Conservation (phyloP, 441 rosid genomes). For the Mallotus repandus region DNA sequence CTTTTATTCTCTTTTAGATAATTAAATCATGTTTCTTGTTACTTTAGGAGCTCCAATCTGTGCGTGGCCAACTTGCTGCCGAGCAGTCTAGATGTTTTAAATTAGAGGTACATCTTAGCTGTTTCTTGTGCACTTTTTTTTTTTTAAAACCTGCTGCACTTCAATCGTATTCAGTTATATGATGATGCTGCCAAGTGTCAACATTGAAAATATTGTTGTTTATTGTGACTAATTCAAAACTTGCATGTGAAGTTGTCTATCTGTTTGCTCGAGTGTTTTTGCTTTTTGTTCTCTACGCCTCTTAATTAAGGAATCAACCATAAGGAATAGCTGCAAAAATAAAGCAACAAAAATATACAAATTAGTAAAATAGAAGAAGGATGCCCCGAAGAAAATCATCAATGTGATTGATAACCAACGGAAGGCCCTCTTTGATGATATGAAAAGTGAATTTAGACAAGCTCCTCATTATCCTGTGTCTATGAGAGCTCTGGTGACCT, state of each 20-base stretch:
- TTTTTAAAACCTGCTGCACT: neutral
- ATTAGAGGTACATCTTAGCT: conserved; percentile 63
- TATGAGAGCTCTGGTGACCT: neutral
- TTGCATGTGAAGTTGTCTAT: neutral
- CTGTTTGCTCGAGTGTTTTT: neutral
- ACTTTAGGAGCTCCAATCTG: conserved; percentile 88
- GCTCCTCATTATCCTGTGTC: neutral
- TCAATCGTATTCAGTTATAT: neutral
- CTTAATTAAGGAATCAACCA: neutral
- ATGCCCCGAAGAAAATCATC: neutral
- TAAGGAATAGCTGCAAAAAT: neutral
- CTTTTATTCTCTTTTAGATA: neutral
- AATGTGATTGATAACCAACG: neutral
- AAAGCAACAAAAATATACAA: neutral
- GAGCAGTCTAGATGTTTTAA: conserved; percentile 98
- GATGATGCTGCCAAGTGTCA: neutral
- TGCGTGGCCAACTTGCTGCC: conserved; percentile 87
- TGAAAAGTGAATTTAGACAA: neutral
- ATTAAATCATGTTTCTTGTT: conserved; percentile 9
- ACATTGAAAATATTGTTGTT: neutral
- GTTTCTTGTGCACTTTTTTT: neutral
- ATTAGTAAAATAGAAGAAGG: neutral
- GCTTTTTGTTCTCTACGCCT: neutral
- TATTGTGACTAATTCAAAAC: neutral
- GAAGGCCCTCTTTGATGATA: neutral